Evolutionary conservation across 1,284 basidiomycete species (phyloP).

Genomic region (Vanrija sp.): DNA sequence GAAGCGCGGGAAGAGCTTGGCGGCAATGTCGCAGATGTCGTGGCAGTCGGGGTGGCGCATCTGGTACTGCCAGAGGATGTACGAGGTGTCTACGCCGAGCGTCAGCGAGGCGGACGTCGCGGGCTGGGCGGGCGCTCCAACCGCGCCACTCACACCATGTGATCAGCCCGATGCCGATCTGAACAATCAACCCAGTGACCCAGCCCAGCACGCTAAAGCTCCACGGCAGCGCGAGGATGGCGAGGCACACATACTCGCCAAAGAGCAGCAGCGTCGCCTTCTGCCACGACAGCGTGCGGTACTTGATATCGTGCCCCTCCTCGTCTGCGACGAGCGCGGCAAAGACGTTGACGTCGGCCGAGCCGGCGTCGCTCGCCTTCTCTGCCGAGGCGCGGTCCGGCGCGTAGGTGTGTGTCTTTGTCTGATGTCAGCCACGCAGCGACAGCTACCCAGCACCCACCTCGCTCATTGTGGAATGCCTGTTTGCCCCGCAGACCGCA

Average conservation of each 20-base stretch:
- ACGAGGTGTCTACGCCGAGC: constrained; percentile 31
- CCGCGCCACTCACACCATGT: constrained; percentile 34
- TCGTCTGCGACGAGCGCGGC: constrained; percentile 33
- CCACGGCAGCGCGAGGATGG: constrained; percentile 45
- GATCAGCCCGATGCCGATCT: constrained; percentile 56
- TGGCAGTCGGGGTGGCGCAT: constrained; percentile 58
- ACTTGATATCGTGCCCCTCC: constrained; percentile 32
- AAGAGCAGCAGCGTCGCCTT: constrained; percentile 45
- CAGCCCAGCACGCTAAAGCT: constrained; percentile 41
- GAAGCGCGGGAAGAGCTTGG: constrained; percentile 48
- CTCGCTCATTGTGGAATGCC: too few relatives aligned
- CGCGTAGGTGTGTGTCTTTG: too few relatives aligned
- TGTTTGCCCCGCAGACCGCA: too few relatives aligned
- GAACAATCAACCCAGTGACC: constrained; percentile 53
- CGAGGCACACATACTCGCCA: constrained; percentile 47
- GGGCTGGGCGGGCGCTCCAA: too few relatives aligned
- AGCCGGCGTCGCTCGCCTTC: too few relatives aligned
- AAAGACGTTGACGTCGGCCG: constrained; percentile 14
- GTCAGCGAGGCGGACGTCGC: not conserved
- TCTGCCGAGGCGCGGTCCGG: too few relatives aligned
- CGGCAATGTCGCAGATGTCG: constrained; percentile 64
- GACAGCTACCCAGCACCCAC: too few relatives aligned
- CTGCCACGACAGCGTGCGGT: constrained; percentile 41
- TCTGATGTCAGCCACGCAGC: too few relatives aligned
- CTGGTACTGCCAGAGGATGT: constrained; percentile 54